Evolutionary conservation across 495 filamentous ascomycete species (phyloP).

Genomic region (Hypoxylon rickii): DNA sequence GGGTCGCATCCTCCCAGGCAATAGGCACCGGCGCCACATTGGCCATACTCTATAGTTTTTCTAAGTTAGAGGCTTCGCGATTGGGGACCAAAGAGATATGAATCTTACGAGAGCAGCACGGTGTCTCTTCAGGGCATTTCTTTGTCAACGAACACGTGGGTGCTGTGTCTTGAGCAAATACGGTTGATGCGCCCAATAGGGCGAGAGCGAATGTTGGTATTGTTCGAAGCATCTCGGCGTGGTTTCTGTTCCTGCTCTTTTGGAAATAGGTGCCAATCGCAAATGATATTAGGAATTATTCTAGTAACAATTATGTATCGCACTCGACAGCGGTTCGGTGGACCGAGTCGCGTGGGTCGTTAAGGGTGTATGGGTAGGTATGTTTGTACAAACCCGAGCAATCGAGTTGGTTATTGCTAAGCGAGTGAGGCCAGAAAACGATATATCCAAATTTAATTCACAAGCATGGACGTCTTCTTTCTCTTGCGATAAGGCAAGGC

Average conservation of each 20-base stretch:
- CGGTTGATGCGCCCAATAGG: constrained; percentile 47
- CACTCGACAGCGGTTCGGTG: background rate
- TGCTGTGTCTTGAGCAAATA: constrained; percentile 38
- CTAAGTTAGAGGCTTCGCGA: constrained; percentile 28
- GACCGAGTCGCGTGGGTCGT: constrained; percentile 13
- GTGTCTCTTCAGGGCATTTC: constrained; percentile 73
- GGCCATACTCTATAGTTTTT: constrained; percentile 75
- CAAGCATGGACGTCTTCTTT: constrained; percentile 11
- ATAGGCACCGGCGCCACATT: constrained; percentile 92
- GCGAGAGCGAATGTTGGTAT: constrained; percentile 45
- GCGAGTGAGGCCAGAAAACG: constrained; percentile 18
- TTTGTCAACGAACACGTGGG: constrained; percentile 52
- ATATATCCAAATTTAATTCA: constrained; percentile 3
- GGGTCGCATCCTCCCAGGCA: constrained; percentile 96
- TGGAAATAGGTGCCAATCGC: too few species aligned
- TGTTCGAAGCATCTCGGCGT: constrained; percentile 41
- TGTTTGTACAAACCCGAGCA: constrained; percentile 11
- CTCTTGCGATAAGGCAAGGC: constrained; percentile 10
- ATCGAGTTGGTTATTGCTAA: constrained; percentile 5
- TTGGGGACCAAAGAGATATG: background rate
- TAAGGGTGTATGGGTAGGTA: background rate
- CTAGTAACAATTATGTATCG: background rate
- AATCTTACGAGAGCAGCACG: constrained; percentile 89
- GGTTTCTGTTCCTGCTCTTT: constrained; percentile 2
- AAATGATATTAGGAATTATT: too few species aligned